Evolutionary conservation across 192 early-diverging fungal genomes (phyloP).

Genomic region (Oehlia diaphana): DNA sequence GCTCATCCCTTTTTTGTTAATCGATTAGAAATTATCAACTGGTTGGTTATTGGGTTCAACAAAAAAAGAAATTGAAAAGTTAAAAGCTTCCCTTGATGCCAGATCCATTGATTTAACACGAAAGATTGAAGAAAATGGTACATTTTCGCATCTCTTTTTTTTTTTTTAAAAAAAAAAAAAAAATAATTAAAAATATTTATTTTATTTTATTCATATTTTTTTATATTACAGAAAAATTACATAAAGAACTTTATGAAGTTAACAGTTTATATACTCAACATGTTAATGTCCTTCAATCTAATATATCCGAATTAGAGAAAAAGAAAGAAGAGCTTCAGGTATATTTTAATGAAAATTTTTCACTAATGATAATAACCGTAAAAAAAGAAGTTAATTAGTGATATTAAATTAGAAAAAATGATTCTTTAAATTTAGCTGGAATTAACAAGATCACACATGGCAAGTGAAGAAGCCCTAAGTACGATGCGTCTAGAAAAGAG

Average conservation of each 20-base stretch:
- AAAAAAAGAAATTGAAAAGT: constrained; percentile 61
- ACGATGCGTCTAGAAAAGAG: constrained; percentile 42
- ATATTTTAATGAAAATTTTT: neutral
- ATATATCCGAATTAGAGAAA: constrained; percentile 52
- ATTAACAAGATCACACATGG: constrained; percentile 39
- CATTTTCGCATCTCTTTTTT: neutral
- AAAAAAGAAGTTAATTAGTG: too few relatives aligned
- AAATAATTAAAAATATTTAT: neutral
- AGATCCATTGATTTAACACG: constrained; percentile 47
- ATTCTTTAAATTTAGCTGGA: constrained; percentile 33
- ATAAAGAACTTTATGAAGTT: constrained; percentile 53
- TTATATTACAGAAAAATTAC: constrained; percentile 32
- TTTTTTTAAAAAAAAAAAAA: neutral
- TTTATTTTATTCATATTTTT: neutral
- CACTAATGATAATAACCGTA: neutral
- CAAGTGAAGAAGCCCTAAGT: constrained; percentile 44
- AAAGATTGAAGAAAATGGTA: constrained; percentile 66
- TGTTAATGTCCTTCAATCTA: constrained; percentile 45
- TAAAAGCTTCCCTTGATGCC: constrained; percentile 46
- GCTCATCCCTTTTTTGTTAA: neutral
- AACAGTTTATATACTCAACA: constrained; percentile 52
- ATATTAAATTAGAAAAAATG: neutral
- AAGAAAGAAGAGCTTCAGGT: constrained; percentile 50
- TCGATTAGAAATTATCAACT: constrained; percentile 34
- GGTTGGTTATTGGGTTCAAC: constrained; percentile 44